phyloP scores from a whole-genome alignment of 495 filamentous ascomycete species.

The Xylaria telfairii region DNA sequence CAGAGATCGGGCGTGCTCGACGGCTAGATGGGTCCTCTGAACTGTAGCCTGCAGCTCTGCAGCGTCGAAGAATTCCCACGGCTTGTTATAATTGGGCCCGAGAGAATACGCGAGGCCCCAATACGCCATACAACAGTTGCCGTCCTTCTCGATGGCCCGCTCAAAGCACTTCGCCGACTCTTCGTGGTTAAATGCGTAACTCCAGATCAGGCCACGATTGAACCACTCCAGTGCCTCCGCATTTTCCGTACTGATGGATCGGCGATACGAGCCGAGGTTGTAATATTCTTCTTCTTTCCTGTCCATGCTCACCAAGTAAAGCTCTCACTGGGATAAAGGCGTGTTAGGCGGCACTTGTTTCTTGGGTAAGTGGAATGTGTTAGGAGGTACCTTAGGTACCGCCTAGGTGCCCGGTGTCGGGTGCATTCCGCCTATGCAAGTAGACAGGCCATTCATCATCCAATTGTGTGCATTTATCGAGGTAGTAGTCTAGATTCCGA shows the following conservation, averaged over 20 bases:
- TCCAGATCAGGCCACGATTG: conserved; percentile 67
- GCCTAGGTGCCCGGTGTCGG: not conserved
- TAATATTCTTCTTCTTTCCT: conserved; percentile 49
- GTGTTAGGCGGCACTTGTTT: not conserved
- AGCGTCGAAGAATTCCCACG: conserved; percentile 69
- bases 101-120: conserved; percentile 71
- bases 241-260: conserved; percentile 52
- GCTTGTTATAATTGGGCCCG: conserved; percentile 78
- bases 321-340: not conserved
- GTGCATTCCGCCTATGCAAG: conserved; percentile 13
- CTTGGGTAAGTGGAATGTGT: not conserved
- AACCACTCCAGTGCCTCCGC: conserved; percentile 63
- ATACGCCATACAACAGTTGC: conserved; percentile 64
- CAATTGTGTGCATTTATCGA: conserved; percentile 22
- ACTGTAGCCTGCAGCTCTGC: conserved; percentile 58
- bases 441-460: not conserved
- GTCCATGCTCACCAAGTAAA: conserved; percentile 13
- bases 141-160: conserved; percentile 59
- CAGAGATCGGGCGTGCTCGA: conserved; percentile 44
- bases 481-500: not conserved
- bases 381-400: not conserved
- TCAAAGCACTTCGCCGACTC: conserved; percentile 66
- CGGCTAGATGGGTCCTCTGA: conserved; percentile 51
- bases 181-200: conserved; percentile 70
- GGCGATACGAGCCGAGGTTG: conserved; percentile 61